These are phyloP conservation scores for Corylus americana DNA, from an alignment of 306 rosid genomes.

Conservation along the genomic window DNA sequence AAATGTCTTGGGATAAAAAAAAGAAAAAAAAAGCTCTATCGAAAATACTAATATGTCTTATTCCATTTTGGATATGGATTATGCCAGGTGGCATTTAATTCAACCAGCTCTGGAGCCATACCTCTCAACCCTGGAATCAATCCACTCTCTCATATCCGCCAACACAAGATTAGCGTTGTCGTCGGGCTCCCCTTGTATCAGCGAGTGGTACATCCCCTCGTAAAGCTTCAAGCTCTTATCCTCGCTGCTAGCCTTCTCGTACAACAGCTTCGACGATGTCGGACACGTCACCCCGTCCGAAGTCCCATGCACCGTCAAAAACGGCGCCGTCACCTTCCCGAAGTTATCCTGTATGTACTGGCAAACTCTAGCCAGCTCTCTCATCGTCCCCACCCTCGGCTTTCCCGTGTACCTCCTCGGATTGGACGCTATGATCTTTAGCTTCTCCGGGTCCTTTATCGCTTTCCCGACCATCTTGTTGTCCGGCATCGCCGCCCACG, in stretches of 20 bases:
- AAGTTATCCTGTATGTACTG: conserved; percentile 81
- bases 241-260: conserved; percentile 69
- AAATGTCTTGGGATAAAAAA: too few species aligned
- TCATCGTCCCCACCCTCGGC: conserved; percentile 96
- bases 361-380: conserved; percentile 80
- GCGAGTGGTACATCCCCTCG: conserved; percentile 92
- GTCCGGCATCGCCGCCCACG: conserved; percentile 96
- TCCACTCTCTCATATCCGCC: conserved; percentile 88
- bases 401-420: conserved; percentile 86
- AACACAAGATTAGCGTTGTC: conserved; percentile 66
- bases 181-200: conserved; percentile 89
- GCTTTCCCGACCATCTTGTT: conserved; percentile 94
- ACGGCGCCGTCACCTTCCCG: conserved; percentile 69
- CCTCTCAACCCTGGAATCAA: conserved; percentile 60
- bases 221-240: conserved; percentile 88
- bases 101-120: conserved; percentile 41
- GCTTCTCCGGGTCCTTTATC: conserved; percentile 72
- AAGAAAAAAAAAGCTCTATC: too few species aligned
- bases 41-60: too few species aligned
- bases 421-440: conserved; percentile 77
- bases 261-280: conserved; percentile 67
- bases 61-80: too few species aligned
- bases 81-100: background rate
- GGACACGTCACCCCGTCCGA: conserved; percentile 88
- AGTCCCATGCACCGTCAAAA: conserved; percentile 81